Base-by-base conservation (phyloP, 2,329 filamentous ascomycete species). In the Akanthomyces dipterigenus region DNA sequence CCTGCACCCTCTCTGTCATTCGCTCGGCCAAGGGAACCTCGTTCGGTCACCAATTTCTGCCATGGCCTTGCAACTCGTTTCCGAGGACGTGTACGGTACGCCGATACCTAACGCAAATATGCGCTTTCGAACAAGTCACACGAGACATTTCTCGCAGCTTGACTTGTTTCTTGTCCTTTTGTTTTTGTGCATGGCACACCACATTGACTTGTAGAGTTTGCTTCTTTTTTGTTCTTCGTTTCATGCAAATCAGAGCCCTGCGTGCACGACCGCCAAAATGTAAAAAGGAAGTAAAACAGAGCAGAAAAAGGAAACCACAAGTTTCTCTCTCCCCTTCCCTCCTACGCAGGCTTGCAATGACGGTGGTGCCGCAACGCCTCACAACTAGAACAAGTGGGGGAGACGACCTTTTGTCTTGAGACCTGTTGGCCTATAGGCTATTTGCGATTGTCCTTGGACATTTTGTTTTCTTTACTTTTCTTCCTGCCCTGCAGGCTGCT, bases 151-250 rank as follows among this genome's bases (percentile, higher is more conserved):
- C 22, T 24, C 22, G n/a, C 7, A n/a, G 3, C 7, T 18, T 24
- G n/a, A 42, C 18, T 11, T 26, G 31, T 34, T 34, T 34, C 31
- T 42, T 26, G n/a, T n/a, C n/a, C n/a, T 46, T 48, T 3, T 7
- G 24, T 46, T 28, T 51, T 24, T 43, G 43, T 24, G 5, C 46
- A 43, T 7, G 45, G 20, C 45, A n/a, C 36, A 59, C 45, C 18
- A 20, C 31, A 38, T 48, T 18, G 22, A 6, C 11, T 22, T 42
- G 7, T 34, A n/a, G 26, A 51, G 55, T 59, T 59, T 59, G 55
- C 55, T 59, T 59, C 55, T 46, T 59, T 16, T n/a, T 50, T n/a
- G n/a, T 50, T 24, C 26, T 55, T n/a, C 5, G 24, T 57, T 20
- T 28, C 55, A 40, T 40, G 56, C 24, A 59, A 59, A 46, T 38